Evolutionary conservation across 345 rosid species (phyloP), one percentile per base, ranked within the genome.

Genomic region (Clausena lansium): DNA sequence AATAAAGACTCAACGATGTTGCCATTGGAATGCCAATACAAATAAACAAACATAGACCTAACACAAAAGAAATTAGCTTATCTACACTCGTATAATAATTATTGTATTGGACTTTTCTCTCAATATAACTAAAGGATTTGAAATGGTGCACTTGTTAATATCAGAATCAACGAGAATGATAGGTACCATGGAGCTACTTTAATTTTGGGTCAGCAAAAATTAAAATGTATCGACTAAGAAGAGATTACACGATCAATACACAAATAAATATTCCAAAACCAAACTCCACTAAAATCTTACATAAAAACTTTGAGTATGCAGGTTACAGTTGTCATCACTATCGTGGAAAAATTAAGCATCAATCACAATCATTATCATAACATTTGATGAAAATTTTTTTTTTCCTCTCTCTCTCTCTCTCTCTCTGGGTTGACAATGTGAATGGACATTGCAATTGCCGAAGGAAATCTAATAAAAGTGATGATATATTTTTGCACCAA

Each of bases 321-420:
- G 4, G 36, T 17, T 11, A 14, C 28, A 36, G 8, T 36, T 36
- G 25, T 36, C 66, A 74, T 41, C 36, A 39, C 59, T 50, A 11
- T 15, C 58, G 27, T 27, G 22, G 36, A 33, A 27, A 47, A 69
- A 36, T 33, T 35, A 36, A 19, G 5, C 9, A 19, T 71, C 74
- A 54, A 30, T 71, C 74, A 3, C 61, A 19, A 20, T 60, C 58
- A 74, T 73, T 66, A 59, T 74, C 17, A 74, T 61, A 39, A 41
- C 77, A 15, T 39, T 45, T 54, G 35, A 60, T 39, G 58, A 61
- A 74, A 25, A 5, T 47, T 24, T 9, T n/a, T 52, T 24, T 14
- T 8, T 24, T 15, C 15, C 19, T 0, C 9, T 8, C 22, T 15
- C 15, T 9, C 2, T 30, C 27, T 36, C 50, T 39, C 45, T 13